phyloP scores from a whole-genome alignment of 371 early-diverging fungal species.

The Cladochytrium tenue region DNA sequence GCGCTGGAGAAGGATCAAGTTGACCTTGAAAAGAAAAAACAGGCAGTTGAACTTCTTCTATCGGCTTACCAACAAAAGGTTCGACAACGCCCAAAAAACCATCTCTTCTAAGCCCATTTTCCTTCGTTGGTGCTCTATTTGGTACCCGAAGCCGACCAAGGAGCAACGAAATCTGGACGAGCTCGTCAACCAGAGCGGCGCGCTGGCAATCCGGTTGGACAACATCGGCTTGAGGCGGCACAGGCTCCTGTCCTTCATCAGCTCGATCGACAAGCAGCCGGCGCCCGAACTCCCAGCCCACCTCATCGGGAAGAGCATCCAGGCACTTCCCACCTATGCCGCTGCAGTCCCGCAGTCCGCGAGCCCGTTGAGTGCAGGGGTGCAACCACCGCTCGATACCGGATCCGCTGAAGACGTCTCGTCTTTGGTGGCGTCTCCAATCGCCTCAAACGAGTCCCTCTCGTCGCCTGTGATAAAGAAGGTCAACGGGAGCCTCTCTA shows the following conservation, averaged over 20 bases:
- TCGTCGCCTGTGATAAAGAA: neutral
- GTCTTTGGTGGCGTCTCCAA: neutral
- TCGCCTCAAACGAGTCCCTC: neutral
- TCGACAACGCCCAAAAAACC: neutral
- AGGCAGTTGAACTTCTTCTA: slow-evolving; percentile 36
- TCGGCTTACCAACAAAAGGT: slow-evolving; percentile 27
- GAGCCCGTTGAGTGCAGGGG: neutral
- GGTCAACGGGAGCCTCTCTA: slow-evolving; percentile 2
- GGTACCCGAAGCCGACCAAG: slow-evolving; percentile 6
- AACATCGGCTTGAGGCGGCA: slow-evolving; percentile 25
- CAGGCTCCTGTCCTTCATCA: slow-evolving; percentile 30
- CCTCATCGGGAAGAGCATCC: slow-evolving; percentile 17
- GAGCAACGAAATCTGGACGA: slow-evolving; percentile 31
- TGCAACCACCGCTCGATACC: neutral
- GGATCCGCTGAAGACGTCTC: neutral
- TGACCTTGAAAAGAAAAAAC: slow-evolving; percentile 36
- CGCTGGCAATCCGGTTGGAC: slow-evolving; percentile 24
- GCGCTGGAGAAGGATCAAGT: slow-evolving; percentile 33
- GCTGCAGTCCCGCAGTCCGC: neutral
- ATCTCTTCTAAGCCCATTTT: neutral
- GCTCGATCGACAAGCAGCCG: slow-evolving; percentile 32
- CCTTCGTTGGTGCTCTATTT: neutral
- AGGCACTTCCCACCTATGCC: neutral
- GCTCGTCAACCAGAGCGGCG: slow-evolving; percentile 27
- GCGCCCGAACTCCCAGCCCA: slow-evolving; percentile 31